Evolutionary conservation across 495 filamentous ascomycete species (phyloP).

Genomic region (Penicillium nucicola): DNA sequence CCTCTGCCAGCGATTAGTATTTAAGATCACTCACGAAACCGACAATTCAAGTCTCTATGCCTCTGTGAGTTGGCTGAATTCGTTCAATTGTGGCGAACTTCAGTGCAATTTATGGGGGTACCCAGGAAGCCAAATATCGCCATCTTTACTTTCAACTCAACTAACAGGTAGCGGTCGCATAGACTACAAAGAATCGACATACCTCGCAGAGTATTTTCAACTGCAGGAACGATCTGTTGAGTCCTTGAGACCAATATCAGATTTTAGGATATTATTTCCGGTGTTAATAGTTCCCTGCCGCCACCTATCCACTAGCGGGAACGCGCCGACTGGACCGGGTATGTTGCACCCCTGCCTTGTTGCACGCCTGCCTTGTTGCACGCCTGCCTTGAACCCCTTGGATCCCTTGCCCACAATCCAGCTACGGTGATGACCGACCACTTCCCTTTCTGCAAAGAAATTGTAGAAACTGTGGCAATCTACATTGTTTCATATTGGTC

Average conservation of each 20-base stretch:
- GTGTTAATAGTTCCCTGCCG: constrained; percentile 1
- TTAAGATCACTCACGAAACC: constrained; percentile 1
- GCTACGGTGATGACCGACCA: constrained; percentile 17
- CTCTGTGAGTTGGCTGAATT: not conserved
- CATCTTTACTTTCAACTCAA: not conserved
- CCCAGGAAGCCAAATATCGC: not conserved
- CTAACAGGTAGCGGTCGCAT: not conserved
- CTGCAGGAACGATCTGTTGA: not conserved
- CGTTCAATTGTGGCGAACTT: not conserved
- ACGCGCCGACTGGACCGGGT: constrained; percentile 9
- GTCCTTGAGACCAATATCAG: not conserved
- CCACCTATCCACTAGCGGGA: constrained; percentile 3
- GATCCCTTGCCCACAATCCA: not conserved
- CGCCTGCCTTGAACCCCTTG: not conserved
- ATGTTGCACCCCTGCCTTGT: not conserved
- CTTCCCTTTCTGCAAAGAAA: constrained; percentile 20
- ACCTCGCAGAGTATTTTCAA: not conserved
- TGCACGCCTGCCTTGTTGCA: not conserved
- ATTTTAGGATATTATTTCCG: not conserved
- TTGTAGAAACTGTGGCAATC: constrained; percentile 16
- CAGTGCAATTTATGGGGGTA: not conserved
- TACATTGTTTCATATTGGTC: constrained; percentile 21
- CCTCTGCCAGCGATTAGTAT: constrained; percentile 3
- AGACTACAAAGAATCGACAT: too few relatives aligned
- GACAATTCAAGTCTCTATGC: not conserved